Conservation (phyloP, 2,329 filamentous ascomycete species). For the Ophiostoma pallidulum region DNA sequence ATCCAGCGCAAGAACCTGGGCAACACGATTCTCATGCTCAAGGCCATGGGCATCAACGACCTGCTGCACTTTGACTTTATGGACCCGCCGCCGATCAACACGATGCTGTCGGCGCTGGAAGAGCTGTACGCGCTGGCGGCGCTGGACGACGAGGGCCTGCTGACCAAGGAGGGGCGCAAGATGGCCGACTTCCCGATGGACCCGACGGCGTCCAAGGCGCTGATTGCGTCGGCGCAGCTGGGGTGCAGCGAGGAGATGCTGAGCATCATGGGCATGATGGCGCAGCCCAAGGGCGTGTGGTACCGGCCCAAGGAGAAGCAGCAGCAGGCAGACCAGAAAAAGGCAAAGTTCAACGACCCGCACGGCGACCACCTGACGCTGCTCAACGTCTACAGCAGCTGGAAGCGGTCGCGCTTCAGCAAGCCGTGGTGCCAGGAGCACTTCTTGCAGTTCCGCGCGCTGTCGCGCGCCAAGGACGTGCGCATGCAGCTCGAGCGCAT, state of each 20-base stretch:
- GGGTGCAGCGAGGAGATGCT: slow-evolving; percentile 90
- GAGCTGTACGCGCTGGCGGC: slow-evolving; percentile 88
- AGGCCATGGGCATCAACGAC: slow-evolving; percentile 99
- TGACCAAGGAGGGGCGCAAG: slow-evolving; percentile 85
- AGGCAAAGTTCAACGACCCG: slow-evolving; percentile 92
- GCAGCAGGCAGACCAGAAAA: slow-evolving; percentile 91
- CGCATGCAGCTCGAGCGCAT: slow-evolving; percentile 86
- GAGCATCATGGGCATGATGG: slow-evolving; percentile 90
- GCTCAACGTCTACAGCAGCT: slow-evolving; percentile 94
- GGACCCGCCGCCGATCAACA: slow-evolving; percentile 95
- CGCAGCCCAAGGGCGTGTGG: slow-evolving; percentile 68
- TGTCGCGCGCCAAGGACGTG: slow-evolving; percentile 84
- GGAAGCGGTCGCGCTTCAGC: slow-evolving; percentile 76
- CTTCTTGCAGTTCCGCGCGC: slow-evolving; percentile 86
- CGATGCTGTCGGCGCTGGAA: slow-evolving; percentile 92
- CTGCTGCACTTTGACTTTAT: slow-evolving; percentile 97
- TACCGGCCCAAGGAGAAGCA: slow-evolving; percentile 98
- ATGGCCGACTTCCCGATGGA: slow-evolving; percentile 99
- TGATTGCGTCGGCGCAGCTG: slow-evolving; percentile 74
- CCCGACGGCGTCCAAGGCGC: slow-evolving; percentile 77
- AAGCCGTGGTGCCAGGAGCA: slow-evolving; percentile 96
- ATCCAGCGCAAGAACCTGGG: slow-evolving; percentile 93
- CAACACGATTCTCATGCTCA: slow-evolving; percentile 91
- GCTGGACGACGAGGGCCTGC: slow-evolving; percentile 85
- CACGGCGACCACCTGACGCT: slow-evolving; percentile 90